Conservation (phyloP, 345 rosid species). For the Gossypium sturtianum region DNA sequence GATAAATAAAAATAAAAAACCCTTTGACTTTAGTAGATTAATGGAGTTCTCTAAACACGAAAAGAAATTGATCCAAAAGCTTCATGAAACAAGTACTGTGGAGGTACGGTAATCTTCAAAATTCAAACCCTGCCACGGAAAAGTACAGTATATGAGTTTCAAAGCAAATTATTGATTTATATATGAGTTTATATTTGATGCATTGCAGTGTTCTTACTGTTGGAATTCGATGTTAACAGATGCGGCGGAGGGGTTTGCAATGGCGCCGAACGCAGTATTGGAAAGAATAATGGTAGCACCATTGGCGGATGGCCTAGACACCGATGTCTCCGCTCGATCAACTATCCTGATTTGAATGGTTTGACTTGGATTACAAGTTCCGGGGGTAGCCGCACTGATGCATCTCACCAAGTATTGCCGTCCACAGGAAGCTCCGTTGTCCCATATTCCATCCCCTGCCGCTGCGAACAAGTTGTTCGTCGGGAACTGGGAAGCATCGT, state of each 20-base stretch:
- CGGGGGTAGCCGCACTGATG: slow-evolving; percentile 31
- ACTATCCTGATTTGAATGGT: slow-evolving; percentile 37
- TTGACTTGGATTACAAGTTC: slow-evolving; percentile 27
- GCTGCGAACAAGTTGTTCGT: slow-evolving; percentile 45
- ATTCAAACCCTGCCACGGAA: neutral
- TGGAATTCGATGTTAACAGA: slow-evolving; percentile 40
- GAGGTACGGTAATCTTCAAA: neutral
- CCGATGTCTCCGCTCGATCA: slow-evolving; percentile 33
- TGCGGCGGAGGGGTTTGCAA: slow-evolving; percentile 23
- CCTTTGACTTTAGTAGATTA: neutral
- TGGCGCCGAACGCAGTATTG: slow-evolving; percentile 28
- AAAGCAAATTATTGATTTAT: neutral
- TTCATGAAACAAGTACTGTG: neutral
- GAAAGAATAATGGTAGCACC: slow-evolving; percentile 44
- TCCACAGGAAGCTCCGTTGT: slow-evolving; percentile 60
- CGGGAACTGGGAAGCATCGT: slow-evolving; percentile 37
- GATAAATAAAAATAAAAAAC: neutral
- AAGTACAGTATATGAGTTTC: neutral
- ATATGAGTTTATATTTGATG: neutral
- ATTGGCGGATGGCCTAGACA: slow-evolving; percentile 28
- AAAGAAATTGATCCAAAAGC: neutral
- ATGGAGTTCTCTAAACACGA: neutral
- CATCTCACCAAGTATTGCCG: slow-evolving; percentile 49
- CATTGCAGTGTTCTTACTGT: slow-evolving; percentile 26
- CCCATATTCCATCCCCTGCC: slow-evolving; percentile 62